Conservation (phyloP, 2,329 filamentous ascomycete genomes). For the Drechmeria coniospora region DNA sequence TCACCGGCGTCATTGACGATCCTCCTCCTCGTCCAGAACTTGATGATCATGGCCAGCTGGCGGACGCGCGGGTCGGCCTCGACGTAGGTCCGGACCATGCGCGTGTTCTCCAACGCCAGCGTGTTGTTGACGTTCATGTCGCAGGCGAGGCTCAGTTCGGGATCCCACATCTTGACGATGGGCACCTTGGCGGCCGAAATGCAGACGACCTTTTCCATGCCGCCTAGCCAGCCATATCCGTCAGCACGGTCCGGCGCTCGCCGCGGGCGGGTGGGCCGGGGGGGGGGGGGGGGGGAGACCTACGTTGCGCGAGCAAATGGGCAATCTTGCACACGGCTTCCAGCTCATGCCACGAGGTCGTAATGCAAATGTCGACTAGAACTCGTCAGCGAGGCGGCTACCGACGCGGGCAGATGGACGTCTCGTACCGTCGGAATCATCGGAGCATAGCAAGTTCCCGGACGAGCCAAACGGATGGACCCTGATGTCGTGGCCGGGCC, state of each 20-base stretch:
- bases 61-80: constrained; percentile 82
- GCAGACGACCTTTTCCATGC: constrained; percentile 93
- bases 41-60: constrained; percentile 89
- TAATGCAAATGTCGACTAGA: constrained; percentile 99
- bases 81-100: constrained; percentile 96
- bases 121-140: constrained; percentile 99
- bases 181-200: constrained; percentile 91
- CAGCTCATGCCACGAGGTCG: constrained; percentile 73
- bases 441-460: constrained; percentile 84
- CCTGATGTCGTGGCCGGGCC: constrained; percentile 78
- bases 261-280: background rate
- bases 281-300: constrained; percentile 17
- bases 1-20: constrained; percentile 92
- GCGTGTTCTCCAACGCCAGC: constrained; percentile 83
- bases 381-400: too few relatives aligned
- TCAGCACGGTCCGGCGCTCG: constrained; percentile 14
- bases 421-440: constrained; percentile 86
- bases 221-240: constrained; percentile 46
- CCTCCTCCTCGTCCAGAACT: constrained; percentile 88
- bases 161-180: constrained; percentile 98
- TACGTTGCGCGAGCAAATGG: constrained; percentile 71
- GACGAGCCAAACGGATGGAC: constrained; percentile 97
- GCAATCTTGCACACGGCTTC: constrained; percentile 86
- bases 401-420: background rate
- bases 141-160: constrained; percentile 73